A percentile compares a stretch with the other conserved stretches of the same genome.
phyloP scores from a whole-genome alignment of 768 basidiomycete species.

The Tulasnella sp. region DNA sequence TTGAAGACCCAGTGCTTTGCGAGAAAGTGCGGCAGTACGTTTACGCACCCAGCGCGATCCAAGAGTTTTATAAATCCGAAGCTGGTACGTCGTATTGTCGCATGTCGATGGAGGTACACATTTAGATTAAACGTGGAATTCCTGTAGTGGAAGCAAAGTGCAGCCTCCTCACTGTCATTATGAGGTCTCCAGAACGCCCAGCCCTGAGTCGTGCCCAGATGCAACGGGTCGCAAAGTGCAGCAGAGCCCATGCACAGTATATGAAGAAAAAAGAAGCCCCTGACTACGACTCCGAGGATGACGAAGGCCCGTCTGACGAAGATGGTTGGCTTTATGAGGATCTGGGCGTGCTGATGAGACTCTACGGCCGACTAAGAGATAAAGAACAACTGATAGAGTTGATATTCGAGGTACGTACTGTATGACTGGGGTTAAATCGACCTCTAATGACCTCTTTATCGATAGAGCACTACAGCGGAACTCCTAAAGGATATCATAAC shows the following conservation, averaged over 20 bases:
- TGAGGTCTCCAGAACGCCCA: slow-evolving; percentile 76
- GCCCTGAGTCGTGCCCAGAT: slow-evolving; percentile 71
- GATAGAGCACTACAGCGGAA: slow-evolving; percentile 90
- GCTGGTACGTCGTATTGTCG: slow-evolving; percentile 56
- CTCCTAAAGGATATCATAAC: slow-evolving; percentile 97
- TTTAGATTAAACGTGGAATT: neutral
- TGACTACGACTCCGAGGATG: slow-evolving; percentile 77
- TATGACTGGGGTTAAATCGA: slow-evolving; percentile 8
- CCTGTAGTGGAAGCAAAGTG: slow-evolving; percentile 58
- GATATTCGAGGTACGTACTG: slow-evolving; percentile 76
- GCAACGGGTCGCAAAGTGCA: slow-evolving; percentile 72
- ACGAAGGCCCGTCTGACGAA: slow-evolving; percentile 88
- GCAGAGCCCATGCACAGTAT: slow-evolving; percentile 77
- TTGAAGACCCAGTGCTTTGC: slow-evolving; percentile 83
- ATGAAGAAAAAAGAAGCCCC: slow-evolving; percentile 54
- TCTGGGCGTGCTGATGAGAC: slow-evolving; percentile 67
- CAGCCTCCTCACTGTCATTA: slow-evolving; percentile 72
- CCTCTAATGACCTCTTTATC: neutral
- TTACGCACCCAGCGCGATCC: slow-evolving; percentile 82
- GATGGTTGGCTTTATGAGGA: slow-evolving; percentile 98
- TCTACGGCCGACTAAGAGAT: slow-evolving; percentile 78
- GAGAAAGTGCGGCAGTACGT: slow-evolving; percentile 85
- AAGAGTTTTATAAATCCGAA: slow-evolving; percentile 73
- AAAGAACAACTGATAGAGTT: slow-evolving; percentile 88
- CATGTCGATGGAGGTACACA: too few relatives aligned